A percentile compares a stretch with the other conserved stretches of the same genome.
phyloP scores from a whole-genome alignment of 2,329 filamentous ascomycete genomes.

The Diaporthe vaccinii region DNA sequence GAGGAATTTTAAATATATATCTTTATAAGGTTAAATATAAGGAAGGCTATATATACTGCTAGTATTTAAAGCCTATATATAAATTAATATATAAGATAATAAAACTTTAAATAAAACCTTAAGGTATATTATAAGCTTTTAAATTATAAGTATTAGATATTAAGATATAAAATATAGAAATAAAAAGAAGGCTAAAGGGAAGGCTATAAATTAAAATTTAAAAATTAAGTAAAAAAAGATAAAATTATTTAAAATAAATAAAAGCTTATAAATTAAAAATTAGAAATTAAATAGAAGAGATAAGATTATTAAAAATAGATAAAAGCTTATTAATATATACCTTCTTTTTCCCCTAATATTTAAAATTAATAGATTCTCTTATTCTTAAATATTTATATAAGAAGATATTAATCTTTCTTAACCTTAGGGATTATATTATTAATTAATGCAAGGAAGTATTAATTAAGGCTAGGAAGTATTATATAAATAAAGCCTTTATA shows the following conservation, averaged over 20 bases:
- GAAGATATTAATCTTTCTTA: neutral
- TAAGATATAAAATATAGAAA: neutral
- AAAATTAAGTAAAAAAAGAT: too few relatives aligned
- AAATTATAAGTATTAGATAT: neutral
- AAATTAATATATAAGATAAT: neutral
- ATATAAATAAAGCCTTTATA: neutral
- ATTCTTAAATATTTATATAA: neutral
- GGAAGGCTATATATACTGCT: neutral
- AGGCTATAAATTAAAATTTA: neutral
- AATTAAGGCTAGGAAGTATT: neutral
- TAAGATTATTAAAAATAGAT: neutral
- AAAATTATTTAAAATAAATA: too few relatives aligned
- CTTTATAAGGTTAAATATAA: neutral
- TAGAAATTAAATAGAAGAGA: neutral
- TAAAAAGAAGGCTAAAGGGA: neutral
- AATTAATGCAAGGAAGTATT: neutral
- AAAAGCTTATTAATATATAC: neutral
- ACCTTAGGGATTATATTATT: neutral
- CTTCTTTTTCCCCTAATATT: neutral
- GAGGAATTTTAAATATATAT: neutral
- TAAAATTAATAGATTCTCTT: neutral
- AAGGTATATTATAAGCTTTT: too few relatives aligned
- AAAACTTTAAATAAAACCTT: neutral
- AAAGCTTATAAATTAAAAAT: neutral
- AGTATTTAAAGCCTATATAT: neutral